Evolutionary conservation across 2,329 filamentous ascomycete species (phyloP), one percentile per base, ranked within the genome.

Genomic region (Clonostachys byssicola): DNA sequence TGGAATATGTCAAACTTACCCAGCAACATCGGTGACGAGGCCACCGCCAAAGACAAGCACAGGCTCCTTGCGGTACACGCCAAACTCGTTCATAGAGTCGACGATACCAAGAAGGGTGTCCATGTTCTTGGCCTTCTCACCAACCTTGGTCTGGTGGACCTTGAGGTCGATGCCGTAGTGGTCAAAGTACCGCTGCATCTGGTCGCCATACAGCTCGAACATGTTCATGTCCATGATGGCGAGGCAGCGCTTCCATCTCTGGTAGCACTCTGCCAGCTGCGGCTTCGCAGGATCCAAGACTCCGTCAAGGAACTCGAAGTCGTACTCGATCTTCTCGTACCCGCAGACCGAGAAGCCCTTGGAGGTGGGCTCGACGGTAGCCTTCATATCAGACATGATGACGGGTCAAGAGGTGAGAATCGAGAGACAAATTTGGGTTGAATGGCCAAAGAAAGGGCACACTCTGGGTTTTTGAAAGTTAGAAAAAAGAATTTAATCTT

Each of bases 301-400:
- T 43, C 78, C 80, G 55, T 89, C 85, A 42, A 88, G 75, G 65
- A 89, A 88, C 47, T 81, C 80, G 63, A 89, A 89, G 65, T 87
- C 83, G 61, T 88, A 88, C 59, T 86, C 80, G 59, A 88, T 88
- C 73, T 86, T 88, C 72, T 89, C 85, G 56, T 86, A 87, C 20
- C 85, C 85, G 55, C 83, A 80, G 51, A 88, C 84, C 54, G 85
- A 80, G 66, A 88, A 88, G 36, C 85, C 85, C 50, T 74, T 71
- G 55, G 74, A 66, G 51, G 81, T 88, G 67, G 85, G 78, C 51
- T 72, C 66, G 53, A 88, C 83, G 46, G 75, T 76, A 49, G 85
- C 85, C 58, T 80, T 84, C 61, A 86, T 75, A 61, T 88, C 83
- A 60, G 85, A 88, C 84, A 88, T 88, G 52, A 54, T 72, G 9